Evolutionary conservation across 2,329 filamentous ascomycete genomes (phyloP), one percentile per base, ranked within the genome.

Genomic region (Dothideomycetes sp.): DNA sequence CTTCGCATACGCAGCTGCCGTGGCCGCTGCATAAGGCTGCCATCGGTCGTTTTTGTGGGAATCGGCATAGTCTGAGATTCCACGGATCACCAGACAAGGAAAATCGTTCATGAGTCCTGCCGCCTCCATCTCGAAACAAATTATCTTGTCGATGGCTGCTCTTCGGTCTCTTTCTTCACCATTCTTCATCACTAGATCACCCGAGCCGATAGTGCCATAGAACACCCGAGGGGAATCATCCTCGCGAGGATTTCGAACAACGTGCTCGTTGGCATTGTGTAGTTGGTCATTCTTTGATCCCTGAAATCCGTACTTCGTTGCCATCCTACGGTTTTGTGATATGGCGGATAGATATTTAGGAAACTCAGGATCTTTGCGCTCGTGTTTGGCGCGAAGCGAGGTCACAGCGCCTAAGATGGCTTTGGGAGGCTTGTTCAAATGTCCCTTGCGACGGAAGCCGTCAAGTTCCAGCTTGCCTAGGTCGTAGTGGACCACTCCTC

Each of bases 41-140:
- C 55, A 59, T 2, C 35, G 25, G 4, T 57, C 48, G 36, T 54
- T 54, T 43, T 56, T 59, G 40, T 58, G 54, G 2, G 53, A 49
- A 25, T 51, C 47, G 2, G 33, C 16, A 18, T 49, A 49, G 22
- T 49, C 45, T 6, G 37, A 49, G 4, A 49, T 41, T 1, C 53
- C 52, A 3, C 53, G 45, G 17, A 56, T 46, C 9, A 51, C 42
- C 8, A 53, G 17, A 25, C 44, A 51, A 4, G 41, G 48, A 18
- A 52, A 49, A 17, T 17, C 15, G 11, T 46, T 38, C 35, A 45
- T 44, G 2, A 48, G 33, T 1, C 46, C 46, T 7, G 46, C 46
- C 3, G 44, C 46, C 22, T 49, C 47, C 45, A 47, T 47, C 27
- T 49, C 47, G 7, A 47, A 47, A 22, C 45, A 45, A 2, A 49